These are phyloP conservation scores for Oryza punctata DNA, from an alignment of 176 grass and related monocot species.

Conservation along the genomic window DNA sequence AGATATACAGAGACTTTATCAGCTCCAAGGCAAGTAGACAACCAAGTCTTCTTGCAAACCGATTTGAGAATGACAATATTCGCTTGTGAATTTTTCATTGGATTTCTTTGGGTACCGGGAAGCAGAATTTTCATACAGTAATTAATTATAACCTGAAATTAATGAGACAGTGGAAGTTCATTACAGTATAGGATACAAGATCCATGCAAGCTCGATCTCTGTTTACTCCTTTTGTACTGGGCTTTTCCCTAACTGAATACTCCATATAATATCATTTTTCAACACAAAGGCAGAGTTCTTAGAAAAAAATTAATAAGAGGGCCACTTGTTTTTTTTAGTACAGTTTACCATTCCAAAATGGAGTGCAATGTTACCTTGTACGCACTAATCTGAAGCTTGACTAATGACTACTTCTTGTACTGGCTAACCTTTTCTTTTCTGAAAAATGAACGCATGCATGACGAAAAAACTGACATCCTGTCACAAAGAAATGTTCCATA, in stretches of 20 bases:
- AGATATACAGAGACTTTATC: neutral
- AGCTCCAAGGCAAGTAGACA: neutral
- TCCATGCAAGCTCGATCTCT: neutral
- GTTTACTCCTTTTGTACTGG: neutral
- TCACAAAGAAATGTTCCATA: neutral
- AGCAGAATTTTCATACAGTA: neutral
- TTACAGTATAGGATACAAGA: neutral
- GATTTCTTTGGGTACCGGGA: neutral
- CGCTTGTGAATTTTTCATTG: neutral
- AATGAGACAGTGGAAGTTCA: neutral
- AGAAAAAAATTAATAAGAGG: neutral
- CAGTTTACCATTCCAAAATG: slow-evolving; percentile 4
- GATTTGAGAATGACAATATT: neutral
- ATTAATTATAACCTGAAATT: neutral
- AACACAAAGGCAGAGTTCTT: neutral
- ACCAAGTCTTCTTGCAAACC: neutral
- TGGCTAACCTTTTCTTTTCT: neutral
- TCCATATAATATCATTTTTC: no score
- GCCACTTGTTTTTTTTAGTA: neutral
- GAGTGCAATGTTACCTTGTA: neutral
- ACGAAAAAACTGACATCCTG: neutral
- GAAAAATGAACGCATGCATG: neutral
- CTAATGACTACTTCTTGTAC: neutral
- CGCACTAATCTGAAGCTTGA: neutral
- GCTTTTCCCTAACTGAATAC: neutral